Evolutionary conservation across 73 alveolate genomes (phyloP).

Genomic region (Paramecium octaurelia): DNA sequence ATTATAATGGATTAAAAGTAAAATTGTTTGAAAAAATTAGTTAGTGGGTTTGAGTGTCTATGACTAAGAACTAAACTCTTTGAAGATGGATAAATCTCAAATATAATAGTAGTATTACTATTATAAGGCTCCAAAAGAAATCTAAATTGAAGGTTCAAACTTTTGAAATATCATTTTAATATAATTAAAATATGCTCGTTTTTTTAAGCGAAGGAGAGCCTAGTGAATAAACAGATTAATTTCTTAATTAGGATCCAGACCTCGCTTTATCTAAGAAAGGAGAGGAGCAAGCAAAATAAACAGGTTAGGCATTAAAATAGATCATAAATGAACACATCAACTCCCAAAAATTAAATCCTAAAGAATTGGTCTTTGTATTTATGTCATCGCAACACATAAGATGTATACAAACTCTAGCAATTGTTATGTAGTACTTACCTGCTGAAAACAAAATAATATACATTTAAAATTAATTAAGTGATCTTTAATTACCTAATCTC

Average conservation of each 20-base stretch:
- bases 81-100: background rate
- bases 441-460: background rate
- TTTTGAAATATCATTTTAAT: background rate
- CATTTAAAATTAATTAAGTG: background rate
- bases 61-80: background rate
- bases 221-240: background rate
- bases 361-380: background rate
- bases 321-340: background rate
- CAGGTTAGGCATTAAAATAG: background rate
- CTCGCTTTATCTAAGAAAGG: background rate
- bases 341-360: background rate
- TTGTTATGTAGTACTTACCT: background rate
- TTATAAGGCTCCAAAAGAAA: background rate
- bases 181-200: background rate
- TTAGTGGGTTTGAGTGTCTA: background rate
- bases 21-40: background rate
- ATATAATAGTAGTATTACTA: background rate
- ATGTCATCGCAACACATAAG: background rate
- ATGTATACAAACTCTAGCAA: background rate
- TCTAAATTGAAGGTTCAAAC: background rate
- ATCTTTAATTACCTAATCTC: background rate
- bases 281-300: background rate
- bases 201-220: background rate
- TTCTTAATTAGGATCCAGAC: background rate
- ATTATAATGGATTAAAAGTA: slow-evolving; percentile 13